Evolutionary conservation across 2,329 filamentous ascomycete genomes (phyloP).

Genomic region (Fusarium tanahbumbuense): DNA sequence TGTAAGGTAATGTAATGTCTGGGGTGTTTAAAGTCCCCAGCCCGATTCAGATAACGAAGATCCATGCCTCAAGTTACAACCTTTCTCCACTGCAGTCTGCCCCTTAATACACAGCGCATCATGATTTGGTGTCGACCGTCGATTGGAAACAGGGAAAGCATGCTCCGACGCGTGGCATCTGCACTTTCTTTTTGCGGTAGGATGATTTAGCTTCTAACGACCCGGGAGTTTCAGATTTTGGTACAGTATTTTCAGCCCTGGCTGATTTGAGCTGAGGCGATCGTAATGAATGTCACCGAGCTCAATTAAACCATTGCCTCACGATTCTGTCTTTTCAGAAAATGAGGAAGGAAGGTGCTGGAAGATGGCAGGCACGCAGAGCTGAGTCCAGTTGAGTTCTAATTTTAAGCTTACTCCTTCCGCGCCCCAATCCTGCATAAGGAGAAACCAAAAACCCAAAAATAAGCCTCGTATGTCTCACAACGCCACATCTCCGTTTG

Average conservation of each 20-base stretch:
- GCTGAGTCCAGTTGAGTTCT: neutral
- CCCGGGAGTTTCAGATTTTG: constrained; percentile 15
- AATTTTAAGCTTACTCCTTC: constrained; percentile 8
- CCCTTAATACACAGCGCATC: constrained; percentile 25
- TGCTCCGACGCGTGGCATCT: constrained; percentile 19
- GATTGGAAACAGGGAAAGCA: constrained; percentile 14
- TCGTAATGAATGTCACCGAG: constrained; percentile 9
- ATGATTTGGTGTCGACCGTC: constrained; percentile 22
- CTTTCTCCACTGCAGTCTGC: constrained; percentile 23
- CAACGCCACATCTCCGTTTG: neutral
- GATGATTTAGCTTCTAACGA: constrained; percentile 16
- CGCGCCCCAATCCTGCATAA: constrained; percentile 2
- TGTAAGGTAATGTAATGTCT: neutral
- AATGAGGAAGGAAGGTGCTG: neutral
- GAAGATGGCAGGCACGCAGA: neutral
- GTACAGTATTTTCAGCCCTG: neutral
- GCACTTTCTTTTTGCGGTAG: constrained; percentile 4
- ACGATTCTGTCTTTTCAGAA: neutral
- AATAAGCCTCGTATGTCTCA: neutral
- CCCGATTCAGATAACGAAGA: neutral
- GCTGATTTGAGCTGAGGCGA: constrained; percentile 3
- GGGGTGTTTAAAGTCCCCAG: constrained; percentile 11
- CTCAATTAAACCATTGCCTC: neutral
- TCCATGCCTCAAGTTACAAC: constrained; percentile 3
- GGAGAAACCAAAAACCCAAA: neutral